phyloP scores from a whole-genome alignment of 139 green algal genomes.

The Eudorina sp. region DNA sequence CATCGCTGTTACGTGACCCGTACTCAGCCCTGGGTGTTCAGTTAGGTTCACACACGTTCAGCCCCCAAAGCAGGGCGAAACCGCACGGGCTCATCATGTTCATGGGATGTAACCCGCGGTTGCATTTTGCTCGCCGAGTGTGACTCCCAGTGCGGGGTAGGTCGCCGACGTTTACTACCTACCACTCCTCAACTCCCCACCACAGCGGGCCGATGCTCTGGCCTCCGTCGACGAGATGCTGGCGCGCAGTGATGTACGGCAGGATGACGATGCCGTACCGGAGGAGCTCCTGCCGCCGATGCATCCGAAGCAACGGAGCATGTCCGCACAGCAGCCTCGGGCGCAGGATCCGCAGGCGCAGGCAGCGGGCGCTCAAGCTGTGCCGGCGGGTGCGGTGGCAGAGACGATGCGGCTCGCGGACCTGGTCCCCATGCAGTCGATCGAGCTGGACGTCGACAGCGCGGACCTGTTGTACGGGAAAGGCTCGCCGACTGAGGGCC shows the following conservation, averaged over 20 bases:
- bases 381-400: too few relatives aligned
- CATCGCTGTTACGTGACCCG: too few relatives aligned
- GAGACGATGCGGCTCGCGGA: neutral
- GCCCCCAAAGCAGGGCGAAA: too few relatives aligned
- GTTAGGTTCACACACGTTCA: too few relatives aligned
- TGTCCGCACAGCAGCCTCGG: neutral
- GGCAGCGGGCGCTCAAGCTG: too few relatives aligned
- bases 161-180: too few relatives aligned
- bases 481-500: neutral
- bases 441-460: constrained; percentile 43
- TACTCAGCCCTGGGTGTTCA: too few relatives aligned
- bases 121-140: too few relatives aligned
- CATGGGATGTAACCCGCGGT: too few relatives aligned
- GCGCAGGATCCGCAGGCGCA: neutral
- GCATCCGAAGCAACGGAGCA: constrained; percentile 11
- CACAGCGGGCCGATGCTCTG: constrained; percentile 3
- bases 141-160: too few relatives aligned
- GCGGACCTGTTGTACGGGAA: neutral
- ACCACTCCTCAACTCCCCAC: too few relatives aligned
- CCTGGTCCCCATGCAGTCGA: neutral
- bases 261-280: neutral
- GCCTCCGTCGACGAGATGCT: constrained; percentile 20
- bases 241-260: neutral
- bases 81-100: too few relatives aligned
- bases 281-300: neutral